phyloP scores from a whole-genome alignment of 176 grass and related monocot species.

The Bonia amplexicaulis region DNA sequence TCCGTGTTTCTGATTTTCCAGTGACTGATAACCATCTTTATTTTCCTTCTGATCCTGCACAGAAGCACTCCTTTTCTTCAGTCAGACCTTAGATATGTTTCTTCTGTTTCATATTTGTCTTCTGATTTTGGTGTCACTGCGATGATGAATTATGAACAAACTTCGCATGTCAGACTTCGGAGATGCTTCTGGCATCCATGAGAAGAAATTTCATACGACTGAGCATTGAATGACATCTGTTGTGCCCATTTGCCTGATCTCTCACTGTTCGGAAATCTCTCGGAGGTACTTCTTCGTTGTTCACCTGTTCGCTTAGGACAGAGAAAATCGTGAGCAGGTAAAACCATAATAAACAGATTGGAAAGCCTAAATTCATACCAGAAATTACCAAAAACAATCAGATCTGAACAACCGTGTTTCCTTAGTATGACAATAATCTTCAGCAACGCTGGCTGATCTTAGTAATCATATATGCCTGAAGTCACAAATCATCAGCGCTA shows the following conservation, averaged over 20 bases:
- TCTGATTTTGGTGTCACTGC: neutral
- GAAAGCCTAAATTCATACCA: neutral
- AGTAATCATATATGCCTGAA: neutral
- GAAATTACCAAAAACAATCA: neutral
- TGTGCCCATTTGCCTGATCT: neutral
- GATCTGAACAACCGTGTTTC: neutral
- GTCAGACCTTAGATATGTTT: neutral
- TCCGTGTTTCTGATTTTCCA: constrained; percentile 67
- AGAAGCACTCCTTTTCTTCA: neutral
- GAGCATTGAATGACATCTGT: constrained; percentile 22
- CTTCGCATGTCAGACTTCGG: constrained; percentile 73
- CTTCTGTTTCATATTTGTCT: neutral
- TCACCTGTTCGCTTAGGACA: neutral
- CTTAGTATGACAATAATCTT: neutral
- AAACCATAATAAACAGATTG: neutral
- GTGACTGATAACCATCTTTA: constrained; percentile 42
- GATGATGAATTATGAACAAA: constrained; percentile 50
- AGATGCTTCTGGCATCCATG: constrained; percentile 52
- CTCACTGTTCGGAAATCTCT: neutral
- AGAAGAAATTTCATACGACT: constrained; percentile 46
- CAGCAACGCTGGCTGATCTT: neutral
- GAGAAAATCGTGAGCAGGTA: neutral
- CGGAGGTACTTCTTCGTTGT: neutral
- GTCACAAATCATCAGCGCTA: neutral
- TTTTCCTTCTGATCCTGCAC: constrained; percentile 32